phyloP scores from a whole-genome alignment of 2,329 filamentous ascomycete genomes.

The Colletotrichum salicis region DNA sequence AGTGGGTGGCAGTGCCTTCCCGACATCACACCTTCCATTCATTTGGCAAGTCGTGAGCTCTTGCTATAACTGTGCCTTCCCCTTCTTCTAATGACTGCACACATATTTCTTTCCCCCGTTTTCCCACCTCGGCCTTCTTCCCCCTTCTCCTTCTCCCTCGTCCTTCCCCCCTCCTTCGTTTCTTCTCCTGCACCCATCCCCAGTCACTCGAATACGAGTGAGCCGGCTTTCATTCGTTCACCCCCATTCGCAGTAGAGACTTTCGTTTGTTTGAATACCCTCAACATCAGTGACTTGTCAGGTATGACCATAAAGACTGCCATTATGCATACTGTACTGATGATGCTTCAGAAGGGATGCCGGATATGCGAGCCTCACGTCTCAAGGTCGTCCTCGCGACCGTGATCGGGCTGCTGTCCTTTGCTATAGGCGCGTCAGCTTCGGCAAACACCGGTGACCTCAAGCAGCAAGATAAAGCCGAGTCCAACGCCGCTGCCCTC shows the following conservation, averaged over 20 bases:
- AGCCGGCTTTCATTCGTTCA: slow-evolving; percentile 4
- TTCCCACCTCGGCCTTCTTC: neutral
- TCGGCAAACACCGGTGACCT: neutral
- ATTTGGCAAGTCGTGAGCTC: neutral
- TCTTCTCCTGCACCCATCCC: neutral
- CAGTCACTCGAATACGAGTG: neutral
- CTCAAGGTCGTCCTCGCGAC: slow-evolving; percentile 47
- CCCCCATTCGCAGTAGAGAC: neutral
- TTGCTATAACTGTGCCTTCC: slow-evolving; percentile 24
- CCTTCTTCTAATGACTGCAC: neutral
- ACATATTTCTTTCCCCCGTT: neutral
- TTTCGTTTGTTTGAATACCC: slow-evolving; percentile 6
- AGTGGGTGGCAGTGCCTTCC: neutral
- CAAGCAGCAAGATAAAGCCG: neutral
- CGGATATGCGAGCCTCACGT: slow-evolving; percentile 49
- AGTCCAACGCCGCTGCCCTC: neutral
- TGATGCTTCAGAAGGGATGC: neutral
- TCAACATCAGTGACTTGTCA: neutral
- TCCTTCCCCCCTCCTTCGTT: neutral
- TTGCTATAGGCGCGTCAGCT: slow-evolving; percentile 31
- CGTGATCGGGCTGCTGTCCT: slow-evolving; percentile 44
- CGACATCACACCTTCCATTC: neutral
- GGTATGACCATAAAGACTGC: neutral
- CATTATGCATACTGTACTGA: neutral
- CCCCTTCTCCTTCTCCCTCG: too few species aligned